Evolutionary conservation across 2,329 filamentous ascomycete genomes (phyloP).

Genomic region (Sphaerulina vaccinii): DNA sequence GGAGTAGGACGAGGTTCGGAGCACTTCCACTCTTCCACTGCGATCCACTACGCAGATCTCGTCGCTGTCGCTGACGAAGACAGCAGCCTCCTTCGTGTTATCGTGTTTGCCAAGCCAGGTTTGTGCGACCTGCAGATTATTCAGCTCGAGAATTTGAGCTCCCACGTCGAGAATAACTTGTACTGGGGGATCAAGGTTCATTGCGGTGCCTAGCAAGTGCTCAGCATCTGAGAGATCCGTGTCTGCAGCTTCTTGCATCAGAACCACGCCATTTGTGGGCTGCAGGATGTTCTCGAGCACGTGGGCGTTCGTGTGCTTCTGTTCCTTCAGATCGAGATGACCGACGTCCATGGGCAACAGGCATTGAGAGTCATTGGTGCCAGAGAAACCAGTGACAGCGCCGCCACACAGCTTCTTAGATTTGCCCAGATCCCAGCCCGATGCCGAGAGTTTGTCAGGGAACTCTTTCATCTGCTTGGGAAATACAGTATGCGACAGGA

Average conservation of each 20-base stretch:
- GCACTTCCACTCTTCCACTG: slow-evolving; percentile 45
- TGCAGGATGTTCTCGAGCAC: slow-evolving; percentile 61
- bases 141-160: slow-evolving; percentile 65
- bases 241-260: slow-evolving; percentile 11
- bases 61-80: slow-evolving; percentile 61
- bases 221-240: slow-evolving; percentile 20
- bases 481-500: slow-evolving; percentile 65
- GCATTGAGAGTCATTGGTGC: slow-evolving; percentile 64
- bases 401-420: slow-evolving; percentile 46
- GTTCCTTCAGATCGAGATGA: slow-evolving; percentile 58
- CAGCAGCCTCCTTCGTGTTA: slow-evolving; percentile 42
- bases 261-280: slow-evolving; percentile 46
- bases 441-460: slow-evolving; percentile 60
- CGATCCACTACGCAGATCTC: slow-evolving; percentile 56
- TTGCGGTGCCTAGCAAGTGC: slow-evolving; percentile 49
- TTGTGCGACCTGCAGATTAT: slow-evolving; percentile 55
- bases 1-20: slow-evolving; percentile 60
- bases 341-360: slow-evolving; percentile 62
- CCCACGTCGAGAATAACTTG: slow-evolving; percentile 70
- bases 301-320: slow-evolving; percentile 65
- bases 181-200: slow-evolving; percentile 41
- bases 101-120: slow-evolving; percentile 50
- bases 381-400: slow-evolving; percentile 67
- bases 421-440: slow-evolving; percentile 64
- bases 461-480: slow-evolving; percentile 64